A percentile compares a stretch with the other conserved stretches of the same genome.
phyloP scores from a whole-genome alignment of 257 asterid genomes.

The Fraxinus cuspidata region DNA sequence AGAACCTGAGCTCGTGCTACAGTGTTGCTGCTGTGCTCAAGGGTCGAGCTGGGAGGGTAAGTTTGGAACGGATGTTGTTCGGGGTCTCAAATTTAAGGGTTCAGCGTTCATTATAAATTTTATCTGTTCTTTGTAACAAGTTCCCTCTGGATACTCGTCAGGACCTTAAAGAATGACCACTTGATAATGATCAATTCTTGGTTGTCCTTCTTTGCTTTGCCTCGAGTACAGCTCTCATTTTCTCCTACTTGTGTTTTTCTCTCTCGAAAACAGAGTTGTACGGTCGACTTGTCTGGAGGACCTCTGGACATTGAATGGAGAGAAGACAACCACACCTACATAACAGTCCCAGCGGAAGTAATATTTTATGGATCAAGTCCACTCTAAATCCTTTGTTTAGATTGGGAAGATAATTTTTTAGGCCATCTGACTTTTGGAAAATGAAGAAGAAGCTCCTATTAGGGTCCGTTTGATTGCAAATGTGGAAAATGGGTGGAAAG shows the following conservation, averaged over 20 bases:
- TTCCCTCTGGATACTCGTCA: too few species aligned
- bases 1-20: conserved; percentile 96
- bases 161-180: conserved; percentile 1
- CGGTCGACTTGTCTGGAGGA: conserved; percentile 87
- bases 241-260: background rate
- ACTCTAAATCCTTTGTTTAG: conserved; percentile 33
- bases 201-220: background rate
- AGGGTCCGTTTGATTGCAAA: too few species aligned
- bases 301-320: conserved; percentile 87
- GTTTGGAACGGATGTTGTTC: conserved; percentile 20
- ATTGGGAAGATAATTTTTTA: background rate
- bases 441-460: background rate
- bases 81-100: background rate
- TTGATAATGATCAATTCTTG: background rate
- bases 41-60: conserved; percentile 81
- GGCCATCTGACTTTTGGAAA: background rate
- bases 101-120: background rate
- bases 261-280: conserved; percentile 56
- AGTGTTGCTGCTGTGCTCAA: conserved; percentile 92
- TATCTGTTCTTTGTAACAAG: background rate
- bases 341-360: conserved; percentile 89
- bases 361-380: conserved; percentile 76
- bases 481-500: too few species aligned
- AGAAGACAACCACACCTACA: conserved; percentile 81
- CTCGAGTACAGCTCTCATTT: background rate